These are phyloP conservation scores for Salix udensis DNA, from an alignment of 345 rosid genomes.

Conservation along the genomic window DNA sequence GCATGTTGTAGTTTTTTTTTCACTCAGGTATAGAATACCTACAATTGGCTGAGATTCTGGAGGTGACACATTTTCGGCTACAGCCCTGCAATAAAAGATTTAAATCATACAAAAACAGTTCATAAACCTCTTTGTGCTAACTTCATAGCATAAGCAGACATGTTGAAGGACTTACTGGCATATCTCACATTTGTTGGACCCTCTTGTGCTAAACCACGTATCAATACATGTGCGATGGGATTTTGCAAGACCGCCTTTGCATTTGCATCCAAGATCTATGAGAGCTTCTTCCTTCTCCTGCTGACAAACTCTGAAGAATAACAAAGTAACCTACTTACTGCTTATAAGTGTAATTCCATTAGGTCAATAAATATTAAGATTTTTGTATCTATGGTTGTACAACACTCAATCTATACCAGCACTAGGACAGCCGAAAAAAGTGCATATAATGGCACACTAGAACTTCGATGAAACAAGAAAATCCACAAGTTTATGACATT, in stretches of 20 bases:
- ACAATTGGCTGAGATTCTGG: conserved; percentile 71
- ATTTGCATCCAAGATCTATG: conserved; percentile 79
- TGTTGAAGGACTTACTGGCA: conserved; percentile 63
- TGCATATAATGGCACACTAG: not conserved
- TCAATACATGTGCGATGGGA: conserved; percentile 79
- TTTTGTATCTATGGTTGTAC: not conserved
- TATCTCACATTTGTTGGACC: conserved; percentile 85
- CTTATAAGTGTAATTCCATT: not conserved
- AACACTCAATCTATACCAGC: not conserved
- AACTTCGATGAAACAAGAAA: not conserved
- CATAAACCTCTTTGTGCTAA: not conserved
- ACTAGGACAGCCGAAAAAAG: not conserved
- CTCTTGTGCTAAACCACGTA: conserved; percentile 80
- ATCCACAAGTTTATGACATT: not conserved
- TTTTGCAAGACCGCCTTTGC: conserved; percentile 81
- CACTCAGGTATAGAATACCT: conserved; percentile 31
- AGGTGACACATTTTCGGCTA: conserved; percentile 64
- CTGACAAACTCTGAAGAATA: conserved; percentile 63
- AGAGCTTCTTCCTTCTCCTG: conserved; percentile 79
- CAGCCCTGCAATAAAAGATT: conserved; percentile 45
- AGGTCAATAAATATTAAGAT: not conserved
- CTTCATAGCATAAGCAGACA: not conserved
- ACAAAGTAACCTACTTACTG: conserved; percentile 4
- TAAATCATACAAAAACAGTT: not conserved
- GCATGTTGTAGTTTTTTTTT: not conserved